A percentile compares a stretch with the other conserved stretches of the same genome.
Conservation (phyloP, 148 eudicot genomes). For the Cornus suecica region DNA sequence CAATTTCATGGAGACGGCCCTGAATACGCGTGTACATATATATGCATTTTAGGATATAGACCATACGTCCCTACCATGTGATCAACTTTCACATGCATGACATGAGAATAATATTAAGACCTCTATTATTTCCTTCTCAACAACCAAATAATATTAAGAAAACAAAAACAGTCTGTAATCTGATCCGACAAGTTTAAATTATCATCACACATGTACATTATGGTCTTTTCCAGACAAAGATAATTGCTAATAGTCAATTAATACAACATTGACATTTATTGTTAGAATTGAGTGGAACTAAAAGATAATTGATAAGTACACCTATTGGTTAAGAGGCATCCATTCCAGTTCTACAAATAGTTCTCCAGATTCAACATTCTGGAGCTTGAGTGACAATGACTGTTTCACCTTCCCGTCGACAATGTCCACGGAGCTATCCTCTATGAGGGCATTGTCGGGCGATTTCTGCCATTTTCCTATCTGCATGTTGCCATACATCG, state of each 20-base stretch:
- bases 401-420: constrained; percentile 75
- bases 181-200: too few relatives aligned
- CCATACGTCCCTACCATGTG: too few relatives aligned
- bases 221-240: too few relatives aligned
- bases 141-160: too few relatives aligned
- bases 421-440: constrained; percentile 80
- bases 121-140: too few relatives aligned
- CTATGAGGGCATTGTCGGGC: constrained; percentile 65
- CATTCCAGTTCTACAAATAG: constrained; percentile 73
- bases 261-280: constrained; percentile 5
- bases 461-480: constrained; percentile 96
- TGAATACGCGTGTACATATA: too few relatives aligned
- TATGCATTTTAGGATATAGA: too few relatives aligned
- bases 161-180: too few relatives aligned
- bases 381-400: constrained; percentile 69
- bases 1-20: too few relatives aligned
- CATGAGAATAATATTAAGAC: too few relatives aligned
- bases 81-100: too few relatives aligned
- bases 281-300: background rate
- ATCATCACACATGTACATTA: too few relatives aligned
- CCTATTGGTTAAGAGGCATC: constrained; percentile 77
- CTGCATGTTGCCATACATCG: constrained; percentile 78
- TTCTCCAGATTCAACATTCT: constrained; percentile 93
- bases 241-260: background rate
- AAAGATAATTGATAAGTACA: background rate